Conservation (phyloP, 441 rosid genomes). For the Gossypium davidsonii region DNA sequence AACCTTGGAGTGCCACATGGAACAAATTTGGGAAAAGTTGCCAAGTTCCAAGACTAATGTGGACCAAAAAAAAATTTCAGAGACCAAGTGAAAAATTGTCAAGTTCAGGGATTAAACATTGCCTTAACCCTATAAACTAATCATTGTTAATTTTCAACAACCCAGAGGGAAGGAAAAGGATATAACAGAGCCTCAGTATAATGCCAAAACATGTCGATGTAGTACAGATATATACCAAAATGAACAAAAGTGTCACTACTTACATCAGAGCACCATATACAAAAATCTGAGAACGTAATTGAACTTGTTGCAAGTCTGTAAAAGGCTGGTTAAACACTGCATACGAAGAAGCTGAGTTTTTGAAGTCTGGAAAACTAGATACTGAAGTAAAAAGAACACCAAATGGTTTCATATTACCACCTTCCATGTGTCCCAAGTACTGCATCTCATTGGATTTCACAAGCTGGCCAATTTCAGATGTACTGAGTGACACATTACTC, state of each 20-base stretch:
- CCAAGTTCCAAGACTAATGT: no score
- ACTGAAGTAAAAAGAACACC: constrained; percentile 42
- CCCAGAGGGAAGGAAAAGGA: neutral
- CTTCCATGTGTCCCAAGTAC: constrained; percentile 40
- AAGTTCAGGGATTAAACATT: no score
- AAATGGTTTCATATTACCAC: constrained; percentile 40
- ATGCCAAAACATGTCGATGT: neutral
- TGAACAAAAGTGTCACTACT: constrained; percentile 18
- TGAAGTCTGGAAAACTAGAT: constrained; percentile 65
- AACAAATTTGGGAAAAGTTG: no score
- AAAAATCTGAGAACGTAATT: constrained; percentile 96
- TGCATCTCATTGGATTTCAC: constrained; percentile 56
- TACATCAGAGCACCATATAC: constrained; percentile 97
- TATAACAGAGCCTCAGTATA: neutral
- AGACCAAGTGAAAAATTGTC: no score
- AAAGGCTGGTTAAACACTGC: constrained; percentile 79
- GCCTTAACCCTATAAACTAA: no score
- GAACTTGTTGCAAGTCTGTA: constrained; percentile 95
- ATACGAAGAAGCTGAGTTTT: constrained; percentile 46
- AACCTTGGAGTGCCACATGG: no score
- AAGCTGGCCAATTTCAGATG: constrained; percentile 28
- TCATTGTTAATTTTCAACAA: neutral
- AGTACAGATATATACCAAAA: neutral
- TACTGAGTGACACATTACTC: constrained; percentile 33
- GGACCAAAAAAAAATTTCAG: no score